Conservation (phyloP, 176 grass and related monocot species). For the Phyllostachys edulis region DNA sequence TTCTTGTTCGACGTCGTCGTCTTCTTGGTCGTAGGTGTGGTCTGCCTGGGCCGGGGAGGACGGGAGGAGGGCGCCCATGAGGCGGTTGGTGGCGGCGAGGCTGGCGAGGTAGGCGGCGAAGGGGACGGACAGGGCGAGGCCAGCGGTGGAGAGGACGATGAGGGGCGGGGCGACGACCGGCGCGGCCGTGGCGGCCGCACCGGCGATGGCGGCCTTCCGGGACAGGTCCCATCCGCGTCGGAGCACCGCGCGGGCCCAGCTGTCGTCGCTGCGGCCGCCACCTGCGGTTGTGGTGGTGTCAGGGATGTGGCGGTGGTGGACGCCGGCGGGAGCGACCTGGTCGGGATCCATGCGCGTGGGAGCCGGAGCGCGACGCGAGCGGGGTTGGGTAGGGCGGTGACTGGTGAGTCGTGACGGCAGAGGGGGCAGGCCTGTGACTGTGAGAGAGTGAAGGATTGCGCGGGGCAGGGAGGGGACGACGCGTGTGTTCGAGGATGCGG, state of each 20-base stretch:
- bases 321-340: neutral
- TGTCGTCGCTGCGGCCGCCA: neutral
- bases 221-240: conserved; percentile 26
- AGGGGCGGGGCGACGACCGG: neutral
- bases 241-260: conserved; percentile 25
- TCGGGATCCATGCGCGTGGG: conserved; percentile 17
- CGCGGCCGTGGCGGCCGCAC: conserved; percentile 1
- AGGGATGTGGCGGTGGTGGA: neutral
- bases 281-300: neutral
- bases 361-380: neutral
- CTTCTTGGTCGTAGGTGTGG: neutral
- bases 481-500: conserved; percentile 1
- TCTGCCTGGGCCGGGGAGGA: neutral
- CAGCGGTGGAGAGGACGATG: conserved; percentile 6
- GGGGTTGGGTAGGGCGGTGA: neutral
- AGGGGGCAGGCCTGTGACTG: too few species aligned
- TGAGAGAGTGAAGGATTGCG: neutral
- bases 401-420: neutral
- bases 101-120: conserved; percentile 34
- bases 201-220: conserved; percentile 29
- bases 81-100: conserved; percentile 29
- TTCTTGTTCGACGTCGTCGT: neutral
- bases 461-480: neutral
- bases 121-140: conserved; percentile 33
- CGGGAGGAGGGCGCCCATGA: conserved; percentile 15